These are phyloP conservation scores for Nicotiana tomentosiformis DNA, from an alignment of 257 asterid genomes.

Conservation along the genomic window DNA sequence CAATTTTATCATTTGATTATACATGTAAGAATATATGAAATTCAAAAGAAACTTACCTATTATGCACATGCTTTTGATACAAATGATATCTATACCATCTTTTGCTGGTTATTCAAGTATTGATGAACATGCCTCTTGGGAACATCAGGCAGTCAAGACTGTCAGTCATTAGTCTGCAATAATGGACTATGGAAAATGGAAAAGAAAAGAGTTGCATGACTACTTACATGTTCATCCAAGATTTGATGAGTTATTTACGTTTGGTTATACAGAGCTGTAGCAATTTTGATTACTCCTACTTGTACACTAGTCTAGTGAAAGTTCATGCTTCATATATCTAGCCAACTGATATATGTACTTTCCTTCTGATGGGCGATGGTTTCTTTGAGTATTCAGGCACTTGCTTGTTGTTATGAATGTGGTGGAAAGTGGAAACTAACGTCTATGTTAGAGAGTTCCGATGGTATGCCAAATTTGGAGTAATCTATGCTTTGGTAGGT, in stretches of 20 bases:
- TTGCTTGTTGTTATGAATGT: slow-evolving; percentile 59
- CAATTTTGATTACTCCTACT: background rate
- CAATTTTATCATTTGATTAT: too few species aligned
- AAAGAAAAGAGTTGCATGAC: background rate
- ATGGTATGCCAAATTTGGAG: slow-evolving; percentile 77
- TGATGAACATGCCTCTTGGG: background rate
- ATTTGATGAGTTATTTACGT: background rate
- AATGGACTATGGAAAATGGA: background rate
- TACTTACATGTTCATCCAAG: background rate
- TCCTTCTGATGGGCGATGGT: slow-evolving; percentile 40
- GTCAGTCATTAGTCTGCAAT: background rate
- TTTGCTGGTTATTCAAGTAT: background rate
- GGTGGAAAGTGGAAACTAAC: slow-evolving; percentile 39
- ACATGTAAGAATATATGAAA: too few species aligned
- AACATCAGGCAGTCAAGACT: background rate
- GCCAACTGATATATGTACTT: slow-evolving; percentile 6
- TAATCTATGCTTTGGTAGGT: slow-evolving; percentile 57
- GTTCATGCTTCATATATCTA: background rate
- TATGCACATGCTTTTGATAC: background rate
- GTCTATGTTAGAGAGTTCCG: slow-evolving; percentile 65
- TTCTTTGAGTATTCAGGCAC: slow-evolving; percentile 48
- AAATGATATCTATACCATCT: background rate
- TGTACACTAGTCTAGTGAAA: background rate
- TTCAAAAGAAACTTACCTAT: too few species aligned
- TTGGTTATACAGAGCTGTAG: background rate